Base-by-base conservation (phyloP, 306 rosid species). In the Bauhinia variegata region DNA sequence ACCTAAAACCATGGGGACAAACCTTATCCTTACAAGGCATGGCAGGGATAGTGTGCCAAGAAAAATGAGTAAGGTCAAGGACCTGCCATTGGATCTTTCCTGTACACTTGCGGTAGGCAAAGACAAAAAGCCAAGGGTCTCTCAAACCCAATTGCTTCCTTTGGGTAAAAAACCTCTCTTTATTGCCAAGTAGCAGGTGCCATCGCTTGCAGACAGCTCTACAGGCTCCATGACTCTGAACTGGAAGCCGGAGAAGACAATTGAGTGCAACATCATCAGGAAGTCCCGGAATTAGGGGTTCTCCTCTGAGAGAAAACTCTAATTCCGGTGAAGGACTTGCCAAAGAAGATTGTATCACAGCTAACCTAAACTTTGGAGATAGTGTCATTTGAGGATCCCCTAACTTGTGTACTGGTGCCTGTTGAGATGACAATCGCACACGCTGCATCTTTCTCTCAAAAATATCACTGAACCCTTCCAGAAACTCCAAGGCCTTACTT, bases 11-110 rank as follows among this genome's bases (percentile, higher is more conserved):
- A 80, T 85, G 97, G 57, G 99, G 97, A 57, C 96, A 90, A 63
- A 90, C 97, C 84, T 88, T 93, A 74, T 85, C 96, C 67, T 80
- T 88, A 69, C 95, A 86, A 56, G 99, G 99, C 97, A 93, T 93
- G 42, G 84, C 69, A 11, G 97, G 97, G 72, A 88, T 88, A 17
- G 81, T 68, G 33, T 90, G 99, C 99, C 99, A 93, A 4, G 87
- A 76, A 68, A 93, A 89, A 67, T 88, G 85, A n/a, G 86, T 83
- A 7, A 88, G 91, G 55, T 90, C 96, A 78, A 89, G 97, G 66
- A 89, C 99, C 81, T 93, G 97, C 96, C 99, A 93, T 64, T 86
- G 95, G 70, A 93, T 90, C 87, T 82, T 93, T 60, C 95, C 95
- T 4, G 97, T 90, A 77, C 96, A 84, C 79, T 86, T 93, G 56